Conservation (phyloP, 2,329 filamentous ascomycete species). For the Aspergillus ochraceoroseus region DNA sequence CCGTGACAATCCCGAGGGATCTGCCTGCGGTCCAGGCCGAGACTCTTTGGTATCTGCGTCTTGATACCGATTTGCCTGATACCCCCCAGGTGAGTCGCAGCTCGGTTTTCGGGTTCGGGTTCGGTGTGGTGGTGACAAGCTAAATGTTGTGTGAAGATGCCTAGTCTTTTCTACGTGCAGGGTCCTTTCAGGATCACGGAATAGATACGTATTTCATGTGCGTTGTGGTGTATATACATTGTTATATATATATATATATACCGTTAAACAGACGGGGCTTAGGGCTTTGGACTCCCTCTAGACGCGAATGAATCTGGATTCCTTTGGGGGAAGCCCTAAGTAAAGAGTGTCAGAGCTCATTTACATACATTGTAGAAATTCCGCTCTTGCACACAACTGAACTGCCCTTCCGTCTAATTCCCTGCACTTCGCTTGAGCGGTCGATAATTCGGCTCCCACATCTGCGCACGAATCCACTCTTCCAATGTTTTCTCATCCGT, state of each 20-base stretch:
- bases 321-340: too few relatives aligned
- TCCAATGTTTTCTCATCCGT: slow-evolving; percentile 33
- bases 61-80: slow-evolving; percentile 21
- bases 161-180: slow-evolving; percentile 23
- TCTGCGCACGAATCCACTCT: slow-evolving; percentile 41
- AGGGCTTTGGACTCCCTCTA: too few relatives aligned
- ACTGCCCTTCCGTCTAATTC: too few relatives aligned
- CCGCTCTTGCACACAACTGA: too few relatives aligned
- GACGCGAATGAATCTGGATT: too few relatives aligned
- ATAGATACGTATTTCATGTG: too few relatives aligned
- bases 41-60: slow-evolving; percentile 29
- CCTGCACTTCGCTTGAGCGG: too few relatives aligned
- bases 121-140: not conserved
- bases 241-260: too few relatives aligned
- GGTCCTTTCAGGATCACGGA: slow-evolving; percentile 27
- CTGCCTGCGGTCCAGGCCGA: slow-evolving; percentile 26
- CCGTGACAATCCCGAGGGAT: slow-evolving; percentile 25
- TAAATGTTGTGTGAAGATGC: not conserved
- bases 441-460: slow-evolving; percentile 42
- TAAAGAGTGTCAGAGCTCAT: too few relatives aligned
- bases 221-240: too few relatives aligned
- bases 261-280: too few relatives aligned
- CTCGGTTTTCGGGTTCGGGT: not conserved
- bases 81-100: slow-evolving; percentile 28
- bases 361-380: too few relatives aligned